Base-by-base conservation (phyloP, 169 alveolate genomes). In the Plasmodium inui region DNA sequence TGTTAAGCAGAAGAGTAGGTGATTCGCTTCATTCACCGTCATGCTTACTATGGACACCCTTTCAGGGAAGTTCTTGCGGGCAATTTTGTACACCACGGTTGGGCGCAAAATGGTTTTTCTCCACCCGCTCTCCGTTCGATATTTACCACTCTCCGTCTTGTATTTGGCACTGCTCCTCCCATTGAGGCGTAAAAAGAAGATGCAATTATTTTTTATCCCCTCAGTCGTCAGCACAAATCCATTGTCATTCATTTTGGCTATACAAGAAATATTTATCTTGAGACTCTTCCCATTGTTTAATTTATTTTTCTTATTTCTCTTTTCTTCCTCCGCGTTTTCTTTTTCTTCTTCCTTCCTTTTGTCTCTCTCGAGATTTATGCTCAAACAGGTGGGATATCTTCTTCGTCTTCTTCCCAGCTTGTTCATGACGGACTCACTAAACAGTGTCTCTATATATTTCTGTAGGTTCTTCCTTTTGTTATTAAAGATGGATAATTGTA, bases 1-100 rank as follows among this genome's bases (percentile, higher is more conserved):
- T 26, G 86, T 86, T 32, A 86, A 53, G 70, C 93, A 86, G 46
- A 86, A 86, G 34, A 86, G 71, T 30, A 86, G 70, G 17, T 86
- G 61, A 10, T 86, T 86, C 2, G 26, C 44, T 86, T 86, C 84
- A 22, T 86, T 86, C 17, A 86, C 34, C 9, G 32, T 76, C 93
- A 86, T 86, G 26, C 46, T 86, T 32, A 53, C 34, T 53, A 86
- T 86, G 41, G 19, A 50, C 9, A 34, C 70, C 41, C 80, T 86
- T 14, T 2, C 44, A 8, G 61, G 93, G 30, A 86, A 74, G 3
- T 53, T 1, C 26, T 73, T 57, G 2, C 83, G 53, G 14, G 55
- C 22, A 28, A 86, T 50, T 86, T 50, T 86, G n/a, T 74, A 86
- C 44, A 86, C 46, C 41, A 86, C 44, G 14, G 34, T 74, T 19